phyloP scores from a whole-genome alignment of 2,329 filamentous ascomycete species.

The Parastagonospora nodorum region DNA sequence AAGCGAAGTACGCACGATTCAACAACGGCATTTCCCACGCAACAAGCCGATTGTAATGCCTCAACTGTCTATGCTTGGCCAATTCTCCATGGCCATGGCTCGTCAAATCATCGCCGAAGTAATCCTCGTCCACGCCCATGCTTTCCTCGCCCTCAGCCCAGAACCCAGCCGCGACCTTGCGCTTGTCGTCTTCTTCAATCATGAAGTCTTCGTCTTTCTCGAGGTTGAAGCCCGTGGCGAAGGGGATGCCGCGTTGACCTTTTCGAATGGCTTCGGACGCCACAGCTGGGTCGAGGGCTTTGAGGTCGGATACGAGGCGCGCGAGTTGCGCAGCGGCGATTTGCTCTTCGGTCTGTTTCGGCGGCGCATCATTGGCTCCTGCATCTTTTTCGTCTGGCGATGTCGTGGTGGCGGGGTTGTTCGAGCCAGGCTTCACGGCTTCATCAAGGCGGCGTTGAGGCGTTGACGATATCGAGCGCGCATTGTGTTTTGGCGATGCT shows the following conservation, averaged over 20 bases:
- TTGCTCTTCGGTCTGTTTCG: slow-evolving; percentile 10
- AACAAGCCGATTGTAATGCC: slow-evolving; percentile 83
- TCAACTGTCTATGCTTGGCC: slow-evolving; percentile 83
- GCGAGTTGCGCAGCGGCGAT: slow-evolving; percentile 24
- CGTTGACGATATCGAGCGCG: slow-evolving; percentile 40
- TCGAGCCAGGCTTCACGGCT: slow-evolving; percentile 20
- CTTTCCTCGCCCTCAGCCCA: slow-evolving; percentile 52
- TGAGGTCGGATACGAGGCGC: slow-evolving; percentile 28
- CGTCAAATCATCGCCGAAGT: slow-evolving; percentile 83
- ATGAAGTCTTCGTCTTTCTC: slow-evolving; percentile 34
- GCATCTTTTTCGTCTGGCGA: slow-evolving; percentile 11
- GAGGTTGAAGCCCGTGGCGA: slow-evolving; percentile 18
- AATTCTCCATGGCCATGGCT: slow-evolving; percentile 83
- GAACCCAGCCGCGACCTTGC: slow-evolving; percentile 30
- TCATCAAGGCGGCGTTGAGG: slow-evolving; percentile 4
- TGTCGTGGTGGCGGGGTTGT: slow-evolving; percentile 9
- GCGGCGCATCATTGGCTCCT: slow-evolving; percentile 1
- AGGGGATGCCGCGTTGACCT: slow-evolving; percentile 25
- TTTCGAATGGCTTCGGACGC: slow-evolving; percentile 31
- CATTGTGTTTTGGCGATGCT: slow-evolving; percentile 16
- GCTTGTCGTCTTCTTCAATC: slow-evolving; percentile 19
- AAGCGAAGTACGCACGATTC: slow-evolving; percentile 80
- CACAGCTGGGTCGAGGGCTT: slow-evolving; percentile 26
- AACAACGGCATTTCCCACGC: slow-evolving; percentile 97
- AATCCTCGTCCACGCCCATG: slow-evolving; percentile 64